These are phyloP conservation scores for Didymella pinodella DNA, from an alignment of 2,329 filamentous ascomycete species.

Conservation along the genomic window DNA sequence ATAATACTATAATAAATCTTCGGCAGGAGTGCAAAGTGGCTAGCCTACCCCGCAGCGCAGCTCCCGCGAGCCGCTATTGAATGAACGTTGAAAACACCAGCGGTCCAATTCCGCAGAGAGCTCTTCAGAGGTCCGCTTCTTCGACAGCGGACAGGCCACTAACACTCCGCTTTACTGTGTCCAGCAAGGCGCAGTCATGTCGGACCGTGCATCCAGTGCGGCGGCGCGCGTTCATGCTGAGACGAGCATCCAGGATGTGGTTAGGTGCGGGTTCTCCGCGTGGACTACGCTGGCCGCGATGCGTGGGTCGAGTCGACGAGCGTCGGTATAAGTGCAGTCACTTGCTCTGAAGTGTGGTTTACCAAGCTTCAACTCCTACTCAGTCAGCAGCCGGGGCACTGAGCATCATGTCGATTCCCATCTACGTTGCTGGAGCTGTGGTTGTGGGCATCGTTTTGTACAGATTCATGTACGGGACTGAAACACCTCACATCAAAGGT, in stretches of 20 bases:
- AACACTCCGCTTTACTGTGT: slow-evolving; percentile 15
- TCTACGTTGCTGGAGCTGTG: slow-evolving; percentile 53
- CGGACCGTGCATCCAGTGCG: slow-evolving; percentile 18
- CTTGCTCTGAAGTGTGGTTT: slow-evolving; percentile 2
- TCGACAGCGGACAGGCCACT: slow-evolving; percentile 8
- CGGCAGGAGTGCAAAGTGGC: slow-evolving; percentile 2
- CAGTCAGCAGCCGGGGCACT: not conserved
- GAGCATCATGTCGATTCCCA: slow-evolving; percentile 49
- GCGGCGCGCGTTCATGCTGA: slow-evolving; percentile 12
- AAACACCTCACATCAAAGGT: slow-evolving; percentile 59
- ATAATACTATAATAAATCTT: slow-evolving; percentile 1
- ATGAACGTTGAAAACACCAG: slow-evolving; percentile 8
- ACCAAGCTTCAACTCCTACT: slow-evolving; percentile 2
- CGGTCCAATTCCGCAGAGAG: slow-evolving; percentile 21
- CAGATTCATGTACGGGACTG: slow-evolving; percentile 55
- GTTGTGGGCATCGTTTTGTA: slow-evolving; percentile 52
- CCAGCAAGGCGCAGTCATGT: slow-evolving; percentile 11
- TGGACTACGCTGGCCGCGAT: slow-evolving; percentile 5
- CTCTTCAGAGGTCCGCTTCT: slow-evolving; percentile 1
- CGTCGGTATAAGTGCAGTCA: slow-evolving; percentile 19
- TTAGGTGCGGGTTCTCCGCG: slow-evolving; percentile 7
- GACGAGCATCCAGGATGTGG: slow-evolving; percentile 12
- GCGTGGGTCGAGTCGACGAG: slow-evolving; percentile 12
- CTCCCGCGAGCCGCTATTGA: slow-evolving; percentile 17
- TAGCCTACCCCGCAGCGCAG: slow-evolving; percentile 17